Evolutionary conservation across 805 yeast species (phyloP).

Genomic region (Candida methanosorbosa): DNA sequence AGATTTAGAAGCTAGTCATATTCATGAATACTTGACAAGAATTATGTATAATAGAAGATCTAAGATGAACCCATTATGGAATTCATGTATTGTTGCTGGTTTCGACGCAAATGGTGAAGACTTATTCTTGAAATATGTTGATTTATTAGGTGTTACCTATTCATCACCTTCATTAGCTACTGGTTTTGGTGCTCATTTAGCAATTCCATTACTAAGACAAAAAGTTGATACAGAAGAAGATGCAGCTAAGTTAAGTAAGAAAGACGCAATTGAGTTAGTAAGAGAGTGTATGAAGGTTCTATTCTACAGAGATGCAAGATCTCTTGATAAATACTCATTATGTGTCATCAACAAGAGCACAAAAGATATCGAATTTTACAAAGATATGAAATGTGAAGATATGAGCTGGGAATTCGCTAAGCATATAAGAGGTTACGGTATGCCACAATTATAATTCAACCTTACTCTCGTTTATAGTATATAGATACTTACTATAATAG

Average conservation of each 20-base stretch:
- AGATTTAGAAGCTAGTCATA: conserved; percentile 70
- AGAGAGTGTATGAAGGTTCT: conserved; percentile 88
- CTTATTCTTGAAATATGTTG: conserved; percentile 80
- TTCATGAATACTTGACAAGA: conserved; percentile 79
- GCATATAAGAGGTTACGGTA: conserved; percentile 83
- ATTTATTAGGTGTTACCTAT: conserved; percentile 85
- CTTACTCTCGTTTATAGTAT: too few relatives aligned
- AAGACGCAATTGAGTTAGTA: conserved; percentile 68
- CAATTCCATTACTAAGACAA: conserved; percentile 84
- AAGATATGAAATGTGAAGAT: conserved; percentile 56
- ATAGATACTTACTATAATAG: too few relatives aligned
- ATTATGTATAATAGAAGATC: conserved; percentile 82
- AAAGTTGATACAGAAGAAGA: conserved; percentile 75
- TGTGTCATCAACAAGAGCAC: conserved; percentile 63
- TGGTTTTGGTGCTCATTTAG: conserved; percentile 94
- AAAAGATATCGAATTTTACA: conserved; percentile 46
- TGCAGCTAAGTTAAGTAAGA: conserved; percentile 57
- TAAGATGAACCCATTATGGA: conserved; percentile 96
- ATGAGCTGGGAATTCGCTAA: conserved; percentile 90
- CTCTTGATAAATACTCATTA: conserved; percentile 75
- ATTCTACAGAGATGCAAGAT: conserved; percentile 93
- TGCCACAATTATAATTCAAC: conserved; percentile 22
- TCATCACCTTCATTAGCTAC: conserved; percentile 86
- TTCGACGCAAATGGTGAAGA: conserved; percentile 52
- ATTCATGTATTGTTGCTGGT: conserved; percentile 88